Evolutionary conservation across 495 filamentous ascomycete genomes (phyloP).

Genomic region (Tuber melanosporum): DNA sequence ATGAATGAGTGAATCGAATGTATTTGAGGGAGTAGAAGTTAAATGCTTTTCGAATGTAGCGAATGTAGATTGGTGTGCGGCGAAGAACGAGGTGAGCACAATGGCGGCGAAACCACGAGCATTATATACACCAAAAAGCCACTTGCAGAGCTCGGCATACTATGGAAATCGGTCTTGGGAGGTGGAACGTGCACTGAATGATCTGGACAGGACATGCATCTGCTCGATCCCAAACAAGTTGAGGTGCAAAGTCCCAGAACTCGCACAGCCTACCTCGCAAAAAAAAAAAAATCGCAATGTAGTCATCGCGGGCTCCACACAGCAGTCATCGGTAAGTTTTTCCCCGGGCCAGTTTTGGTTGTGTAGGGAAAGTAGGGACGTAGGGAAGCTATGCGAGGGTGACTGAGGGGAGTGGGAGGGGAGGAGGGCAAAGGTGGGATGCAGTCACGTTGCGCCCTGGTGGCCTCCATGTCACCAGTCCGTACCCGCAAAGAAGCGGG

Average conservation of each 20-base stretch:
- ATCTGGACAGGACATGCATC: slow-evolving; percentile 11
- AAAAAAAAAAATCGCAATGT: slow-evolving; percentile 20
- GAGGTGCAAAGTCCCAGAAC: slow-evolving; percentile 12
- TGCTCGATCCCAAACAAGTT: neutral
- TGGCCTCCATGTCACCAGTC: slow-evolving; percentile 11
- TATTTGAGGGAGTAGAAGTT: slow-evolving; percentile 15
- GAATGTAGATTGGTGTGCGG: slow-evolving; percentile 15
- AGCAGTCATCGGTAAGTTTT: slow-evolving; percentile 34
- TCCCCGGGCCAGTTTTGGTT: slow-evolving; percentile 14
- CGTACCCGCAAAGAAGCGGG: slow-evolving; percentile 3
- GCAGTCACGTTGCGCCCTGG: slow-evolving; percentile 20
- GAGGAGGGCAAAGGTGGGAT: neutral
- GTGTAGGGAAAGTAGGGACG: neutral
- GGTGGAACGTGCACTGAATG: slow-evolving; percentile 28
- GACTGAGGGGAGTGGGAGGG: neutral
- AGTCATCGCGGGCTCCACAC: slow-evolving; percentile 27
- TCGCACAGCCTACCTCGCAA: slow-evolving; percentile 30
- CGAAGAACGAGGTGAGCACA: slow-evolving; percentile 5
- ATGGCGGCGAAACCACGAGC: slow-evolving; percentile 19
- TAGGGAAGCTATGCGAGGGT: neutral
- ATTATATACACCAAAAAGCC: slow-evolving; percentile 27
- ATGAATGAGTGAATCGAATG: neutral
- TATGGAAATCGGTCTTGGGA: slow-evolving; percentile 3
- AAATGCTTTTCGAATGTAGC: neutral
- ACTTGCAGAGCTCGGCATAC: neutral